Evolutionary conservation across 1,284 basidiomycete species (phyloP).

Genomic region (Lentinula novae-zelandiae): DNA sequence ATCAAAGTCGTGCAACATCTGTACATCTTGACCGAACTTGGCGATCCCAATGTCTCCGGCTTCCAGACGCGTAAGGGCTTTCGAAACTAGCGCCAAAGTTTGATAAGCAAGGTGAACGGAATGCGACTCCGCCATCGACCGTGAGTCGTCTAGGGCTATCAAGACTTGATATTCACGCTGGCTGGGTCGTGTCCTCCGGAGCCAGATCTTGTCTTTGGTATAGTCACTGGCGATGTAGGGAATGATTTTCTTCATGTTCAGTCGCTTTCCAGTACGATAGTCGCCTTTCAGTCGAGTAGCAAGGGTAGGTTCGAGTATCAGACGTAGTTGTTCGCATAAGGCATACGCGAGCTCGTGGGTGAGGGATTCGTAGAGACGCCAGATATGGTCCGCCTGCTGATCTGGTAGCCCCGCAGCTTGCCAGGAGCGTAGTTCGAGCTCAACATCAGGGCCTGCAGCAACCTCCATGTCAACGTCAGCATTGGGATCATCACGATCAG

Average conservation of each 20-base stretch:
- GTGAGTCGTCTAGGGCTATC: slow-evolving; percentile 93
- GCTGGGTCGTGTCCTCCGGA: slow-evolving; percentile 90
- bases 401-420: slow-evolving; percentile 55
- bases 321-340: slow-evolving; percentile 93
- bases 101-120: slow-evolving; percentile 94
- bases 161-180: slow-evolving; percentile 96
- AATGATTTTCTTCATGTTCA: slow-evolving; percentile 99
- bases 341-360: slow-evolving; percentile 91
- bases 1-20: slow-evolving; percentile 87
- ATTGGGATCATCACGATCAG: slow-evolving; percentile 25
- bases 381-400: slow-evolving; percentile 70
- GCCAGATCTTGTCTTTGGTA: slow-evolving; percentile 99
- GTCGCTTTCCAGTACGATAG: slow-evolving; percentile 95
- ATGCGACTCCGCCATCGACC: slow-evolving; percentile 93
- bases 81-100: slow-evolving; percentile 89
- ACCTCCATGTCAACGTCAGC: slow-evolving; percentile 37
- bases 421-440: slow-evolving; percentile 65
- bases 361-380: slow-evolving; percentile 87
- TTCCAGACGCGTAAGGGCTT: slow-evolving; percentile 89
- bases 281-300: slow-evolving; percentile 96
- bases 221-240: slow-evolving; percentile 98
- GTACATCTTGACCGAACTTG: slow-evolving; percentile 86
- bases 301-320: slow-evolving; percentile 93
- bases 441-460: slow-evolving; percentile 41
- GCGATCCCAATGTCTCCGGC: slow-evolving; percentile 93